phyloP scores from a whole-genome alignment of 73 alveolate genomes.

The Blepharisma stoltei region DNA sequence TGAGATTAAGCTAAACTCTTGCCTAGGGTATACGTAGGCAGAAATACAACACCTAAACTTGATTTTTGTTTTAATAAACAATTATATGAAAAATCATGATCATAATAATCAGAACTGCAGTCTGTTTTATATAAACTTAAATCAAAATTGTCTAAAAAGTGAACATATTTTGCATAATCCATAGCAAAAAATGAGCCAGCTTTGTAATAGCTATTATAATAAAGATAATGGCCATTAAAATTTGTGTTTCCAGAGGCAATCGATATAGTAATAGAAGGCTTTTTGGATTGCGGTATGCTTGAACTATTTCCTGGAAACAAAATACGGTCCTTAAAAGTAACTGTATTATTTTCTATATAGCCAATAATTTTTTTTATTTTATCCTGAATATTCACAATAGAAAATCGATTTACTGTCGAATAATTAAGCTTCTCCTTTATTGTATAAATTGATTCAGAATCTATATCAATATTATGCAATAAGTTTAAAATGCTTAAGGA shows the following conservation, averaged over 20 bases:
- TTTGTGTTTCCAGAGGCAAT: background rate
- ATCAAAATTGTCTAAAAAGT: background rate
- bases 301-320: constrained; percentile 3
- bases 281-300: background rate
- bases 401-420: background rate
- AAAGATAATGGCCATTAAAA: no score
- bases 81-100: background rate
- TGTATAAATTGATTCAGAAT: no score
- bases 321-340: background rate
- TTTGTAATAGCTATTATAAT: no score
- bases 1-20: no score
- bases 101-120: background rate
- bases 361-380: background rate
- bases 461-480: no score
- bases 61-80: no score
- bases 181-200: background rate
- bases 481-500: no score
- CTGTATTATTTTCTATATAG: background rate
- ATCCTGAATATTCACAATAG: background rate
- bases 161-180: background rate
- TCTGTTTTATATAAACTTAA: background rate
- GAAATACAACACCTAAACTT: no score
- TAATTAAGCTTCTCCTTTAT: no score
- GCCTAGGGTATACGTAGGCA: no score
- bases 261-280: background rate